A percentile compares a stretch with the other conserved stretches of the same genome.
These are phyloP conservation scores for Cucumis cinereus DNA, from an alignment of 306 rosid species.

Conservation along the genomic window DNA sequence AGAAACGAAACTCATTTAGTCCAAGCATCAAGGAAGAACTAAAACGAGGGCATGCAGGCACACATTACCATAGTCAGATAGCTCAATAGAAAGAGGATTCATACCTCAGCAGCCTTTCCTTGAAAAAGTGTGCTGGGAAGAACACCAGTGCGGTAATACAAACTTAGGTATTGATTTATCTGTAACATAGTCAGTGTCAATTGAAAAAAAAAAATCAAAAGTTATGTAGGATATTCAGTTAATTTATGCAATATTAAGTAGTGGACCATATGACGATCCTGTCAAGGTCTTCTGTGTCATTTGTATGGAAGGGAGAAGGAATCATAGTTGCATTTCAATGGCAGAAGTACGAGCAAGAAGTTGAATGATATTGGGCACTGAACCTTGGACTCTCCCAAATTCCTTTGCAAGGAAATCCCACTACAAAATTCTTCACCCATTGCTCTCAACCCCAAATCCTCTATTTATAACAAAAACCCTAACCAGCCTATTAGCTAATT, in stretches of 20 bases:
- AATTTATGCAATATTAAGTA: background rate
- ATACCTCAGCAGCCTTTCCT: conserved; percentile 72
- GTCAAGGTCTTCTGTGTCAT: background rate
- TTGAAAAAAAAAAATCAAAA: background rate
- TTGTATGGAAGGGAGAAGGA: background rate
- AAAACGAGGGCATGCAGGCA: background rate
- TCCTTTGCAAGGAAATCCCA: no score
- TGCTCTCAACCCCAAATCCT: no score
- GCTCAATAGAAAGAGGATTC: conserved; percentile 1
- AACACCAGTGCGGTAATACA: conserved; percentile 60
- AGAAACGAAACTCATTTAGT: background rate
- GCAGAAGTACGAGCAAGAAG: background rate
- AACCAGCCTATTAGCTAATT: no score
- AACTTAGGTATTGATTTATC: conserved; percentile 68
- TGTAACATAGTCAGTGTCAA: conserved; percentile 24
- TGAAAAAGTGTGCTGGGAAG: conserved; percentile 70
- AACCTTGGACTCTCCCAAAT: background rate
- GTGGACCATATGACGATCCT: background rate
- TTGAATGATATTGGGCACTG: background rate
- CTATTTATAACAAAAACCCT: no score
- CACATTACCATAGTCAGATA: background rate
- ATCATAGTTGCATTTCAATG: background rate
- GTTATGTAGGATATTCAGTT: background rate
- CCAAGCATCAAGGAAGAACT: background rate
- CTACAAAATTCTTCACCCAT: no score